Conservation (phyloP, 441 rosid species). For the Pelargonium australe region DNA sequence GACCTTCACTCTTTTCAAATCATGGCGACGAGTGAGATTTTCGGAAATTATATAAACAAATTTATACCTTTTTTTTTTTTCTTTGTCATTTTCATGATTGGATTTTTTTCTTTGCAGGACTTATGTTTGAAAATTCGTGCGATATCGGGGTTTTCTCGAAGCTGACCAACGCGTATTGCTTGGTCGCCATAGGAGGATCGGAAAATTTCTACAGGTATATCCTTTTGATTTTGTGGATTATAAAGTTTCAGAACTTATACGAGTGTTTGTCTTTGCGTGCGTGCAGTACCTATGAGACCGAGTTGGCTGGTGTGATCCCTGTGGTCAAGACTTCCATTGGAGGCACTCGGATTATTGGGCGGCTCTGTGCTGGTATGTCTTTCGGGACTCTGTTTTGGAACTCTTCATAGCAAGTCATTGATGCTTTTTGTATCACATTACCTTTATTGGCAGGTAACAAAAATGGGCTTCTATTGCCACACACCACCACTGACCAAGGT, state of each 20-base stretch:
- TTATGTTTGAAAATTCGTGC: conserved; percentile 83
- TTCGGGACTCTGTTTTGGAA: no score
- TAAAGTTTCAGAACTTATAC: conserved; percentile 9
- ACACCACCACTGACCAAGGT: conserved; percentile 96
- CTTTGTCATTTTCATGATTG: no score
- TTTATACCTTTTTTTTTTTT: no score
- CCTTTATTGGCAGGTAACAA: conserved; percentile 67
- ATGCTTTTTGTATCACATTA: no score
- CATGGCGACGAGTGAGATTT: no score
- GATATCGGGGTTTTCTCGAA: conserved; percentile 95
- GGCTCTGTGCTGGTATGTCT: conserved; percentile 71
- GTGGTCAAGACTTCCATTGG: conserved; percentile 79
- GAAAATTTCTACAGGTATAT: conserved; percentile 78
- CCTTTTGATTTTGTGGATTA: background rate
- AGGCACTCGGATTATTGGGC: conserved; percentile 74
- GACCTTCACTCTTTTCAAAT: no score
- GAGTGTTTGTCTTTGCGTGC: conserved; percentile 12
- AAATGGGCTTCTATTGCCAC: conserved; percentile 90
- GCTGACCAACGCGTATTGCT: conserved; percentile 90
- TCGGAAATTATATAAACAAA: no score
- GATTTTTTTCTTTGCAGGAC: conserved; percentile 30
- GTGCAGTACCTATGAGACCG: conserved; percentile 61
- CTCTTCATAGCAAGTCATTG: no score
- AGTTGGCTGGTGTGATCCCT: conserved; percentile 73
- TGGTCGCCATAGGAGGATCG: conserved; percentile 88